A percentile compares a stretch with the other conserved stretches of the same genome.
phyloP scores from a whole-genome alignment of 192 early-diverging fungal genomes.

The Phlyctochytrium planicorne region DNA sequence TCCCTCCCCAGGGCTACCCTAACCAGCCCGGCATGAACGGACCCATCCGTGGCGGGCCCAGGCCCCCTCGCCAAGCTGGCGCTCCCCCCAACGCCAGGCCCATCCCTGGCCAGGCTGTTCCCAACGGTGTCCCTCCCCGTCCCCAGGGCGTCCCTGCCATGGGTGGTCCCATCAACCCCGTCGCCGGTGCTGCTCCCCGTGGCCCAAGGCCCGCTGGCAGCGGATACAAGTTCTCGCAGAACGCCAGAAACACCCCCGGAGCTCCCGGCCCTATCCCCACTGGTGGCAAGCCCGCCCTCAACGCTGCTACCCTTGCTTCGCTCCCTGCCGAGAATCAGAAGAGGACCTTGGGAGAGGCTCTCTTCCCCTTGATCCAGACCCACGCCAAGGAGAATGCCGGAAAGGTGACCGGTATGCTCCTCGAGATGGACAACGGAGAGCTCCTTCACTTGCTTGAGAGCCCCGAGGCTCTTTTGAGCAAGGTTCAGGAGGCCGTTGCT shows the following conservation, averaged over 20 bases:
- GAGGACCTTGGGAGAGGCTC: slow-evolving; percentile 92
- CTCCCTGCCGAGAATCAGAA: slow-evolving; percentile 88
- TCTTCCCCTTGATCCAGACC: slow-evolving; percentile 83
- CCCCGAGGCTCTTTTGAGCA: slow-evolving; percentile 71
- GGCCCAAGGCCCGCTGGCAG: slow-evolving; percentile 27
- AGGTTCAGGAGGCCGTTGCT: slow-evolving; percentile 84
- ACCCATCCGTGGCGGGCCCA: slow-evolving; percentile 37
- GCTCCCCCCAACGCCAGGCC: slow-evolving; percentile 24
- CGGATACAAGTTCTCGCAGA: slow-evolving; percentile 50
- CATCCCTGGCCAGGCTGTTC: slow-evolving; percentile 39
- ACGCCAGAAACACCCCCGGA: slow-evolving; percentile 47
- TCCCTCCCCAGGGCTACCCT: slow-evolving; percentile 35
- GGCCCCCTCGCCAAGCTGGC: slow-evolving; percentile 28
- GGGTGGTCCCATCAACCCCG: slow-evolving; percentile 22
- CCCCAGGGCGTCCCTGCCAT: slow-evolving; percentile 17
- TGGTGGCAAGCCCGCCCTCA: slow-evolving; percentile 50
- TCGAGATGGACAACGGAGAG: slow-evolving; percentile 98
- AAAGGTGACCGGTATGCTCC: slow-evolving; percentile 98
- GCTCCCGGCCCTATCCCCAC: slow-evolving; percentile 31
- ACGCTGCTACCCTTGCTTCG: slow-evolving; percentile 77
- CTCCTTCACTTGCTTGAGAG: slow-evolving; percentile 86
- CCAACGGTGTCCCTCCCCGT: slow-evolving; percentile 26
- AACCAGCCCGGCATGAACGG: slow-evolving; percentile 44
- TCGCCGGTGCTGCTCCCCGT: slow-evolving; percentile 31
- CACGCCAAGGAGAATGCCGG: slow-evolving; percentile 78